A percentile compares a stretch with the other conserved stretches of the same genome.
These are phyloP conservation scores for Penicillium canescens DNA, from an alignment of 495 filamentous ascomycete species.

Conservation along the genomic window DNA sequence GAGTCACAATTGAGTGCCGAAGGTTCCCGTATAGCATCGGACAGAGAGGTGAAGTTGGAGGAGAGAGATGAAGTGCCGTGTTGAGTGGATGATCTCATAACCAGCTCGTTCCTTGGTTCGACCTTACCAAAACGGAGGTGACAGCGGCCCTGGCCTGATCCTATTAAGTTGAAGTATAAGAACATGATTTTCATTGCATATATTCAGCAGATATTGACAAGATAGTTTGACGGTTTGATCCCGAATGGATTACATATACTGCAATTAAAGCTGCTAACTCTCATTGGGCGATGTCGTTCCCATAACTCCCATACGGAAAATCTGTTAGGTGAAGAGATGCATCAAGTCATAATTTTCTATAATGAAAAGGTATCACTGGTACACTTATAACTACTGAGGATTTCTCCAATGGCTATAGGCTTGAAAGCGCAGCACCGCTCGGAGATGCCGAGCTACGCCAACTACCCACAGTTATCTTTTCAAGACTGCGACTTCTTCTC, in stretches of 20 bases:
- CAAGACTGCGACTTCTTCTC: slow-evolving; percentile 16
- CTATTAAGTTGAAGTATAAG: not conserved
- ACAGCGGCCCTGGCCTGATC: slow-evolving; percentile 3
- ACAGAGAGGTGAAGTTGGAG: not conserved
- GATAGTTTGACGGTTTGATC: no score
- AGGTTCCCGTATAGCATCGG: no score
- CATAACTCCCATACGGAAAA: no score
- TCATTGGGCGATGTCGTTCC: no score
- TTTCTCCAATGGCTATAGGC: no score
- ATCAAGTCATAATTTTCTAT: slow-evolving; percentile 6
- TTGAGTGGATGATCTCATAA: slow-evolving; percentile 26
- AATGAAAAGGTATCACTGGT: not conserved
- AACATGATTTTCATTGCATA: no score
- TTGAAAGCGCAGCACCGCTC: no score
- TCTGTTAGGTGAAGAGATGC: no score
- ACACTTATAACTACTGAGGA: not conserved
- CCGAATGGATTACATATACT: no score
- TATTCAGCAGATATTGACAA: no score
- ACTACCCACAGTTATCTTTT: not conserved
- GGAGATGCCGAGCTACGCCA: no score
- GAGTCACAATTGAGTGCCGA: not conserved
- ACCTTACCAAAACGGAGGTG: slow-evolving; percentile 7
- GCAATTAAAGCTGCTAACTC: no score
- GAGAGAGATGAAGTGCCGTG: not conserved
- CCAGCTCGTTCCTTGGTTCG: slow-evolving; percentile 11